These are phyloP conservation scores for Candida montana DNA, from an alignment of 805 yeast species.

Conservation along the genomic window DNA sequence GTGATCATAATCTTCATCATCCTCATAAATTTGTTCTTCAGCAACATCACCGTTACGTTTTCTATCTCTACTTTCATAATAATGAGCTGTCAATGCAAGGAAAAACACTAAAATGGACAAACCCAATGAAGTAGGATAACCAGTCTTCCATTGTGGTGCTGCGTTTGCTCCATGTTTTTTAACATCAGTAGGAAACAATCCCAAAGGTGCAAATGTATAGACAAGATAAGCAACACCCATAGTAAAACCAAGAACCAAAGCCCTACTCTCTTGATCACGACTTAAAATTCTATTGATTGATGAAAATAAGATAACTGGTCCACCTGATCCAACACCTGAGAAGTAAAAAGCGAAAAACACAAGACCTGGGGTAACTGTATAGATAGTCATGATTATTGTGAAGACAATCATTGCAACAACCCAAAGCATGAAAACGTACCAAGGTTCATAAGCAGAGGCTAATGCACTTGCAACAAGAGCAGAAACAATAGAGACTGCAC, in stretches of 20 bases:
- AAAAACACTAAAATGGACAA: neutral
- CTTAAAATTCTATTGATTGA: constrained; percentile 54
- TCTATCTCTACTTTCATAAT: neutral
- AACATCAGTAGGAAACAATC: constrained; percentile 5
- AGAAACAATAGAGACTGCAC: constrained; percentile 3
- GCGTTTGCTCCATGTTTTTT: neutral
- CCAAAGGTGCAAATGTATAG: constrained; percentile 1
- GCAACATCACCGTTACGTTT: neutral
- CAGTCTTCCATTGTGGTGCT: constrained; percentile 9
- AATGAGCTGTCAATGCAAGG: neutral
- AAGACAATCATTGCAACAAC: constrained; percentile 32
- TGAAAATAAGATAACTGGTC: constrained; percentile 52
- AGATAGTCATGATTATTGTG: constrained; percentile 45
- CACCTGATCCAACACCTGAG: constrained; percentile 52
- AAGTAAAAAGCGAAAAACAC: constrained; percentile 56
- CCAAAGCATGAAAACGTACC: constrained; percentile 2
- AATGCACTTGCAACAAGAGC: constrained; percentile 3
- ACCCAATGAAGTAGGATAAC: constrained; percentile 3
- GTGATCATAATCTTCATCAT: too few species aligned
- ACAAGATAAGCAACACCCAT: constrained; percentile 41
- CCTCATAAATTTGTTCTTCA: too few species aligned
- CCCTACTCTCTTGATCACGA: constrained; percentile 45
- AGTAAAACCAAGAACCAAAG: constrained; percentile 44
- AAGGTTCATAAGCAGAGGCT: constrained; percentile 3
- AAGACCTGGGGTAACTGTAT: constrained; percentile 48